Conservation (phyloP, 257 asterid species). For the Avicennia marina region DNA sequence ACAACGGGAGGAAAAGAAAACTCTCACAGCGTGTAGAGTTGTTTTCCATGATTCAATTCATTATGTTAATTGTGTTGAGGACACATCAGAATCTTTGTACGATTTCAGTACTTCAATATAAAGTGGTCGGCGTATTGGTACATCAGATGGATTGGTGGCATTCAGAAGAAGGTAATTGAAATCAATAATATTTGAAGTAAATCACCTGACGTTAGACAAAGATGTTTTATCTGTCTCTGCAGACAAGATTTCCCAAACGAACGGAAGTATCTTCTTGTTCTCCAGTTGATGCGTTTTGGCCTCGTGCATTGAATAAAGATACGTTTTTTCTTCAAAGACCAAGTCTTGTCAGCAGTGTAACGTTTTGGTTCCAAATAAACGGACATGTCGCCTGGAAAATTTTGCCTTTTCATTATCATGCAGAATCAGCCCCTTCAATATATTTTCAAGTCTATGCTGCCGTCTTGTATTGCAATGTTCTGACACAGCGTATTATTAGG, state of each 20-base stretch:
- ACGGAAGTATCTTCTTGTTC: not conserved
- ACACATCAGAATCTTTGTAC: not conserved
- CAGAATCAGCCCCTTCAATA: not conserved
- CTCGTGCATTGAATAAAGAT: conserved; percentile 1
- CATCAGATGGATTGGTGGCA: not conserved
- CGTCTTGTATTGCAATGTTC: not conserved
- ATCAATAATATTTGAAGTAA: not conserved
- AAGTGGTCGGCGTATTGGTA: no score
- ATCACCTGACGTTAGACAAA: not conserved
- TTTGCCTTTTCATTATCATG: not conserved
- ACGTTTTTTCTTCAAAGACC: not conserved
- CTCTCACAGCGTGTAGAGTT: no score
- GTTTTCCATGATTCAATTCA: no score
- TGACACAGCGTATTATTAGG: not conserved
- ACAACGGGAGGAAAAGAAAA: no score
- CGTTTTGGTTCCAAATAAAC: not conserved
- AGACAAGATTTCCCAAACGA: not conserved
- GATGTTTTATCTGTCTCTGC: not conserved
- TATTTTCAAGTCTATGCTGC: not conserved
- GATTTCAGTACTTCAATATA: no score
- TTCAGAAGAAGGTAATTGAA: not conserved
- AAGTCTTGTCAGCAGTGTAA: not conserved
- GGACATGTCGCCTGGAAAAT: not conserved
- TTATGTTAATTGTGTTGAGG: no score
- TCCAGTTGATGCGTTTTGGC: not conserved